Base-by-base conservation (phyloP, 768 basidiomycete genomes). In the Mrakia hoshinonis region DNA sequence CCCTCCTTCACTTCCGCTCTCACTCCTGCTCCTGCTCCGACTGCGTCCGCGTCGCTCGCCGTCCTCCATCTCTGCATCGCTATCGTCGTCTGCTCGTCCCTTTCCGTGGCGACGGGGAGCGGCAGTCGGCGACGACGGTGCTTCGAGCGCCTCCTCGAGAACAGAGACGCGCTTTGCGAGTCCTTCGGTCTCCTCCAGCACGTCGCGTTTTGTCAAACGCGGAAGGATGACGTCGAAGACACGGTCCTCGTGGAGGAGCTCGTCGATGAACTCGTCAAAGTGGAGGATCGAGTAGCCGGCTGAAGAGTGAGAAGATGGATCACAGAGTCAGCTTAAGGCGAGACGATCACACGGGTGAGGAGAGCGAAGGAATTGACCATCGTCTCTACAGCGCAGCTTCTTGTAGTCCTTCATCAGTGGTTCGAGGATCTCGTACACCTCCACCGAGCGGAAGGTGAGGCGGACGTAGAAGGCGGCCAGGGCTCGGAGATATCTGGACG, bases 221-320 rank as follows among this genome's bases (percentile, higher is more conserved):
- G 96, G 96, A 55, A 99, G 81, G 76, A 98, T 97, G 76, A 92
- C 90, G 81, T 98, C 96, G 80, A 95, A 98, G 6, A 92, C 94
- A 70, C 93, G 85, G 73, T 98, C 96, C 77, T 95, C 89, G 5
- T 84, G 86, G 39, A 98, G 81, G 12, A 98, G 83, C 54, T 85
- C 82, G 79, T 97, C 87, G 51, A 92, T 84, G 78, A 91, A 98
- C 79, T 96, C 91, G 79, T 98, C 96, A 76, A 98, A 91, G 75
- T 86, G 89, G 6, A 89, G 88, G 69, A 99, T 80, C 0, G 84
- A 83, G 78, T 91, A 98, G 49, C 94, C 93, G 74, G 85, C 95
- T 97, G 73, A 26, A 11, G 26, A 10, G 24, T 18, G 15, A 60
- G n/a, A 51, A 31, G 24, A 5, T 26, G 69, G 55, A 58, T 36